Evolutionary conservation across 345 rosid species (phyloP).

Genomic region (Viola odorata): DNA sequence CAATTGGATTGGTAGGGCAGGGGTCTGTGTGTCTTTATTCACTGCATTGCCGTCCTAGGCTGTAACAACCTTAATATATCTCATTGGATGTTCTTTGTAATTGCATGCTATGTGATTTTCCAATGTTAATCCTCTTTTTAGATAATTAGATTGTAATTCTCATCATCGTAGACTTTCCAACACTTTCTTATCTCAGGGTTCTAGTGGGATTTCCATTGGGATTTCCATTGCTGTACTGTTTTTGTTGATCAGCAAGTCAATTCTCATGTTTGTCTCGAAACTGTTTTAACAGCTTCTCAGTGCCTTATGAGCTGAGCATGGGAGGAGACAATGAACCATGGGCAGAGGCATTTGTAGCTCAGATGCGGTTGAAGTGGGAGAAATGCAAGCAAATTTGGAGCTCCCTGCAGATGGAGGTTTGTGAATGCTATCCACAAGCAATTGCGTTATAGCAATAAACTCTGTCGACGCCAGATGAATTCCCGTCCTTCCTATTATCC

Average conservation of each 20-base stretch:
- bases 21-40: no score
- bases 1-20: no score
- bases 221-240: neutral
- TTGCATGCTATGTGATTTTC: no score
- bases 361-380: slow-evolving; percentile 52
- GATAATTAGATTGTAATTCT: no score
- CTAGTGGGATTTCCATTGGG: no score
- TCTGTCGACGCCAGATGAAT: neutral
- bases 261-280: neutral
- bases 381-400: slow-evolving; percentile 63
- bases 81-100: no score
- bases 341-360: slow-evolving; percentile 56
- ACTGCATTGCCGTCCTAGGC: no score
- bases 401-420: slow-evolving; percentile 60
- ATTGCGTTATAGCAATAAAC: slow-evolving; percentile 45
- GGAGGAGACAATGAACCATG: slow-evolving; percentile 67
- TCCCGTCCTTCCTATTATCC: neutral
- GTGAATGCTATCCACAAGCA: slow-evolving; percentile 81
- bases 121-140: no score
- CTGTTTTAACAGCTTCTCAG: slow-evolving; percentile 59
- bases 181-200: neutral
- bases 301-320: slow-evolving; percentile 88
- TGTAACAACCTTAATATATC: no score
- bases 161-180: no score
- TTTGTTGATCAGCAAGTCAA: neutral